These are phyloP conservation scores for Apiospora malaysiana DNA, from an alignment of 2,329 filamentous ascomycete genomes.

Conservation along the genomic window DNA sequence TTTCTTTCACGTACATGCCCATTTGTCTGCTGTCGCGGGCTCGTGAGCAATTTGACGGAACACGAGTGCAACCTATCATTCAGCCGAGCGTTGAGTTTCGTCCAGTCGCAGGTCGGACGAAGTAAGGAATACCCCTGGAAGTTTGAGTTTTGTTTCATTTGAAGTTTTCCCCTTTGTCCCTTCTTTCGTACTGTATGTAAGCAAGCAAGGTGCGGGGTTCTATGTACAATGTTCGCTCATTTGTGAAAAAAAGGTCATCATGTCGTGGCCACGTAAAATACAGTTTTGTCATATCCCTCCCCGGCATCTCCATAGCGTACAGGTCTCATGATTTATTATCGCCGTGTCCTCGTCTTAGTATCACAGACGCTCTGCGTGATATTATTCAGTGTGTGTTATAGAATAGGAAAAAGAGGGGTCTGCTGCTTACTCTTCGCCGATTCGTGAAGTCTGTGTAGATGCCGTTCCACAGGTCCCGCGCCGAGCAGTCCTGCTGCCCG, in stretches of 20 bases:
- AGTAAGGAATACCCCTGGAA: neutral
- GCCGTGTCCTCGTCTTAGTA: neutral
- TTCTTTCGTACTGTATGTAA: neutral
- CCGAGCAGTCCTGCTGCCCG: constrained; percentile 39
- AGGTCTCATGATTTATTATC: neutral
- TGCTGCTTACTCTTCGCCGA: constrained; percentile 37
- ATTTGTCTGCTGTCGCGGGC: too few species aligned
- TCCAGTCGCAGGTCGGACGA: too few species aligned
- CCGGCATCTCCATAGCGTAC: neutral
- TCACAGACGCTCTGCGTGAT: neutral
- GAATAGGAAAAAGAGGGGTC: neutral
- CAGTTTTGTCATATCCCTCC: neutral
- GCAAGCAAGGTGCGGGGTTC: neutral
- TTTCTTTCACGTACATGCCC: too few species aligned
- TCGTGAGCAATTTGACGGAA: too few species aligned
- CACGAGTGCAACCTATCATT: too few species aligned
- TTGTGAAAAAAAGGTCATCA: neutral
- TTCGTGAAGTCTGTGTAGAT: constrained; percentile 43
- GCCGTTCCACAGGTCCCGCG: constrained; percentile 41
- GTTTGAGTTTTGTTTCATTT: neutral
- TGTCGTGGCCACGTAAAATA: neutral
- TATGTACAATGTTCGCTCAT: neutral
- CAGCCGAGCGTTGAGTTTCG: too few species aligned
- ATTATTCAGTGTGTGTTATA: neutral
- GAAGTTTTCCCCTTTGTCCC: neutral